Base-by-base conservation (phyloP, 345 rosid species). In the Sisymbrium altissimum region DNA sequence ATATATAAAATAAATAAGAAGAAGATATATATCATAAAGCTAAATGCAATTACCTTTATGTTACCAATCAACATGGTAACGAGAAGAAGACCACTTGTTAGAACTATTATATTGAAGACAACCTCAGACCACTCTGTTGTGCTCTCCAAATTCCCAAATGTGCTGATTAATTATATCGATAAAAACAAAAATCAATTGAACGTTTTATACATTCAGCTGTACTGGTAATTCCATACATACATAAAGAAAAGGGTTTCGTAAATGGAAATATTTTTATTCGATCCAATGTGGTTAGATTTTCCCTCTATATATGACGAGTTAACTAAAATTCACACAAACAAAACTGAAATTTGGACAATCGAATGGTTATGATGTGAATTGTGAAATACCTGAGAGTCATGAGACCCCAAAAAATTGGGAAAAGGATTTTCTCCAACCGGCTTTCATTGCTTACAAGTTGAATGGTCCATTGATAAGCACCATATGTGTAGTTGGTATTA, bases 61-160 rank as follows among this genome's bases (percentile, higher is more conserved):
- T 95, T 95, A 64, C 99, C 99, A 7, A 95, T 95, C 83, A 95
- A 79, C 99, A 95, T 89, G 30, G 99, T 91, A 54, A 95, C 97
- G 13, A 95, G 75, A 52, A 95, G 85, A 50, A 95, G 96, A 25
- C 99, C 99, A 71, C 97, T 86, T 18, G 97, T 95, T 12, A 95
- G 85, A 64, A 91, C 93, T 70, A 95, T 86, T 56, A 95, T 95
- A 81, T 95, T 91, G 89, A 95, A 95, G 58, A 95, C 91, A 33
- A 91, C 97, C 78, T 95, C 99, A 0, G 86, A 69, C 99, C 99
- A 95, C 64, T 91, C 99, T 46, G 97, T 89, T 18, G 99, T 89
- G 84, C 97, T 95, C 81, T 88, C 96, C 83, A 95, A 70, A 78
- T 86, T 91, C 55, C 99, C 99, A 36, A 95, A 91, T 18, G 97